Conservation (phyloP, 768 basidiomycete genomes). For the Calocera viscosa region DNA sequence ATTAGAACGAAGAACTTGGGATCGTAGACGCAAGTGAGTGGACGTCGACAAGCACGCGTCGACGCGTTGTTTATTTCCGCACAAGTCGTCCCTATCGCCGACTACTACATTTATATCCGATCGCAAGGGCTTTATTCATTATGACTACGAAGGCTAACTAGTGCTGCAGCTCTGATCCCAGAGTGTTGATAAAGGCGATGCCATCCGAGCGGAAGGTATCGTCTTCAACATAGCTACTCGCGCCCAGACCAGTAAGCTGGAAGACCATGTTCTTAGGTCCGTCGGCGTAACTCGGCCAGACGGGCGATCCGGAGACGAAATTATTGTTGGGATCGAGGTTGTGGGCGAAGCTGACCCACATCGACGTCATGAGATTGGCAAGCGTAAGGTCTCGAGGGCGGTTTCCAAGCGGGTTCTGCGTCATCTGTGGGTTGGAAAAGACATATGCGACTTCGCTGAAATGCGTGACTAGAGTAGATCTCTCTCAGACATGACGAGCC, state of each 20-base stretch:
- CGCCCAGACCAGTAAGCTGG: constrained; percentile 7
- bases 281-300: constrained; percentile 16
- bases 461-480: not conserved
- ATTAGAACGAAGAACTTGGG: too few relatives aligned
- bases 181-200: not conserved
- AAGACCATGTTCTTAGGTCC: constrained; percentile 8
- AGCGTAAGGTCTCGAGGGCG: constrained; percentile 15
- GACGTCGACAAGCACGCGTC: too few relatives aligned
- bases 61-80: too few relatives aligned
- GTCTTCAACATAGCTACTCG: not conserved
- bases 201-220: not conserved
- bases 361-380: constrained; percentile 12
- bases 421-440: constrained; percentile 11
- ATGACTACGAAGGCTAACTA: not conserved
- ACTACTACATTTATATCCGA: too few relatives aligned
- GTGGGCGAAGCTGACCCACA: constrained; percentile 16
- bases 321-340: constrained; percentile 15
- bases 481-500: not conserved
- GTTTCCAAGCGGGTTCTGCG: constrained; percentile 13
- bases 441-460: constrained; percentile 13
- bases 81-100: too few relatives aligned
- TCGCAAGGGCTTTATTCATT: not conserved
- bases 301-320: constrained; percentile 9
- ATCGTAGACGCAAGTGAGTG: too few relatives aligned
- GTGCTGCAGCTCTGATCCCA: not conserved